Evolutionary conservation across 1,139 yeast genomes (phyloP).

Genomic region (Wickerhamomyces sp.): DNA sequence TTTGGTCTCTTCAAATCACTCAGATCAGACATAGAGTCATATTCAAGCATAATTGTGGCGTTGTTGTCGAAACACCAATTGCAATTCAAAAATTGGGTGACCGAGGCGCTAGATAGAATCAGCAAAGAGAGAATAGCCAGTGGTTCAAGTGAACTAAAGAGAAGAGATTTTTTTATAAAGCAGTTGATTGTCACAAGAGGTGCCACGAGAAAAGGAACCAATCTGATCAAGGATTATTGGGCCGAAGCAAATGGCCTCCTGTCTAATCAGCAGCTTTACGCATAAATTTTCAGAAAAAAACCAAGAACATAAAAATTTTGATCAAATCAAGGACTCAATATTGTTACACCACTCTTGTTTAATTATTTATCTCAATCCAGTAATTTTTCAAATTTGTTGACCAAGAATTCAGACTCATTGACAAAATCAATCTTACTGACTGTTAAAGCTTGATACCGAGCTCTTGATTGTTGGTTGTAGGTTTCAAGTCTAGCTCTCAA

Average conservation of each 20-base stretch:
- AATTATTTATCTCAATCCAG: slow-evolving; percentile 26
- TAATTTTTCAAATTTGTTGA: slow-evolving; percentile 41
- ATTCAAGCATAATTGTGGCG: slow-evolving; percentile 48
- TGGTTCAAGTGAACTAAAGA: slow-evolving; percentile 19
- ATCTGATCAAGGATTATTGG: slow-evolving; percentile 63
- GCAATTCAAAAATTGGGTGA: slow-evolving; percentile 43
- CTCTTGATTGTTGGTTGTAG: slow-evolving; percentile 73
- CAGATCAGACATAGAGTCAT: slow-evolving; percentile 58
- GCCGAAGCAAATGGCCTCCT: slow-evolving; percentile 34
- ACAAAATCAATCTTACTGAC: slow-evolving; percentile 52
- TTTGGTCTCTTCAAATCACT: slow-evolving; percentile 41
- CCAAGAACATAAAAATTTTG: neutral
- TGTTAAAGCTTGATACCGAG: slow-evolving; percentile 64
- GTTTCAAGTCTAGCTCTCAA: slow-evolving; percentile 79
- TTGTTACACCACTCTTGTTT: no score
- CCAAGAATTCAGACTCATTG: slow-evolving; percentile 58
- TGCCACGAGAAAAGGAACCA: slow-evolving; percentile 46
- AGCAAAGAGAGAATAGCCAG: slow-evolving; percentile 25
- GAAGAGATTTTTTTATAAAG: slow-evolving; percentile 36
- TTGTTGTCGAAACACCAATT: slow-evolving; percentile 50
- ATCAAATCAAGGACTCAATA: no score
- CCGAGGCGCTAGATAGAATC: slow-evolving; percentile 27
- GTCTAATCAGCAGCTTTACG: slow-evolving; percentile 6
- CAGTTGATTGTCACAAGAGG: slow-evolving; percentile 63
- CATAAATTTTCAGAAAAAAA: neutral